Evolutionary conservation across 345 rosid genomes (phyloP), one percentile per base, ranked within the genome.

Genomic region (Firmiana major): DNA sequence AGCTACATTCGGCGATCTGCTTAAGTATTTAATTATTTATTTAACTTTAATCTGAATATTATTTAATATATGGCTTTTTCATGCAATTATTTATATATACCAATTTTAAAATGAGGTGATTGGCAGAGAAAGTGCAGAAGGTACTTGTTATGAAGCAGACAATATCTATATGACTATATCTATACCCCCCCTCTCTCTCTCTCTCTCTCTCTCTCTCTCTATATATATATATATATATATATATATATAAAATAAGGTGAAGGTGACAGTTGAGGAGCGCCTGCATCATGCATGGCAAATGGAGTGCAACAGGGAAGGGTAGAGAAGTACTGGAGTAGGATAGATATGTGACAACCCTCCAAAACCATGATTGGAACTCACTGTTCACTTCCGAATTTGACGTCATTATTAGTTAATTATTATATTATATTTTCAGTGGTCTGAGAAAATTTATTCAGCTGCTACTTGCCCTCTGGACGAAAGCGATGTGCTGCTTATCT

Each of bases 311-410:
- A 66, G 46, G 24, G 0, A 3, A 0, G 4, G 19, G 34, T 15
- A 28, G 71, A 9, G 60, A 22, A 65, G 34, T 31, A 31, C 34
- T 31, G 34, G 34, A 31, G 34, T 31, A 3, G 34, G 34, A 31
- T 31, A 31, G 34, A 31, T 31, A 31, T 31, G 34, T 31, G 76
- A 54, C 53, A 42, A 78, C 51, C 28, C 40, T 38, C 31, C 10
- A n/a, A 17, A 21, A 24, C 9, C 31, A 71, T 85, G 78, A 78
- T 85, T 80, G 79, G 48, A 76, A 63, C 24, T 74, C 49, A 81
- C 88, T 83, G 85, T 85, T 85, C 83, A 64, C 67, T 16, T 69
- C 5, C 59, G 11, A 5, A 2, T 11, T 26, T 66, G 78, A 81
- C 81, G 73, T 83, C 84, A 79, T 34, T 9, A 79, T 34, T 9